These are phyloP conservation scores for Chytriomyces sp. DNA, from an alignment of 192 early-diverging fungal genomes.

Conservation along the genomic window DNA sequence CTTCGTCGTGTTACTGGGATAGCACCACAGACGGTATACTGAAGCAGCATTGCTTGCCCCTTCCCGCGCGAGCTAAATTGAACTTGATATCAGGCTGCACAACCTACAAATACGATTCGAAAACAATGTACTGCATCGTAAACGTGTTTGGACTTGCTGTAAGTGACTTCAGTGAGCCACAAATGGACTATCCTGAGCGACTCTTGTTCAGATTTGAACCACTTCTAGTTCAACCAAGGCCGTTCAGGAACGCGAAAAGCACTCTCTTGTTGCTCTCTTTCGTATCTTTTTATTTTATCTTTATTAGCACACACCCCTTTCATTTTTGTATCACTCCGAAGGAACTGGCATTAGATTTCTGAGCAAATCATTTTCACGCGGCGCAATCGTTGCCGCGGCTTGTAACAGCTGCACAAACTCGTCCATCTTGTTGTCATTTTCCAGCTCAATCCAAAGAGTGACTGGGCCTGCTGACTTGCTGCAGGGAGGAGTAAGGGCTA, in stretches of 20 bases:
- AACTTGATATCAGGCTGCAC: conserved; percentile 57
- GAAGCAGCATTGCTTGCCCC: not conserved
- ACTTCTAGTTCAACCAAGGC: not conserved
- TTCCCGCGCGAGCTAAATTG: not conserved
- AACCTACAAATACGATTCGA: conserved; percentile 77
- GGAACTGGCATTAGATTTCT: no score
- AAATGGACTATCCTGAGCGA: no score
- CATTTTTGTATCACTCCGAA: no score
- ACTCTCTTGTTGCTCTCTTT: not conserved
- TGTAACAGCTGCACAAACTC: no score
- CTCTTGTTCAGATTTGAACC: not conserved
- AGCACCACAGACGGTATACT: conserved; percentile 67
- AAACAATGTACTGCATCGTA: conserved; percentile 79
- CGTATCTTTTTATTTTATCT: not conserved
- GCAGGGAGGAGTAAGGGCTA: no score
- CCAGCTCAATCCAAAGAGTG: no score
- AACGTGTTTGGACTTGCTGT: conserved; percentile 75
- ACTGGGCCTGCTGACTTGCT: no score
- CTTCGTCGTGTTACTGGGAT: conserved; percentile 79
- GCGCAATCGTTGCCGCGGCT: no score
- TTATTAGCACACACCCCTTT: not conserved
- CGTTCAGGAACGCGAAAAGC: not conserved
- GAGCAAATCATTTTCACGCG: no score
- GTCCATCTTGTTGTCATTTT: no score
- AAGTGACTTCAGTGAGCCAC: not conserved